Evolutionary conservation across 2,329 filamentous ascomycete genomes (phyloP), one percentile per base, ranked within the genome.

Genomic region (Apiospora phragmitis): DNA sequence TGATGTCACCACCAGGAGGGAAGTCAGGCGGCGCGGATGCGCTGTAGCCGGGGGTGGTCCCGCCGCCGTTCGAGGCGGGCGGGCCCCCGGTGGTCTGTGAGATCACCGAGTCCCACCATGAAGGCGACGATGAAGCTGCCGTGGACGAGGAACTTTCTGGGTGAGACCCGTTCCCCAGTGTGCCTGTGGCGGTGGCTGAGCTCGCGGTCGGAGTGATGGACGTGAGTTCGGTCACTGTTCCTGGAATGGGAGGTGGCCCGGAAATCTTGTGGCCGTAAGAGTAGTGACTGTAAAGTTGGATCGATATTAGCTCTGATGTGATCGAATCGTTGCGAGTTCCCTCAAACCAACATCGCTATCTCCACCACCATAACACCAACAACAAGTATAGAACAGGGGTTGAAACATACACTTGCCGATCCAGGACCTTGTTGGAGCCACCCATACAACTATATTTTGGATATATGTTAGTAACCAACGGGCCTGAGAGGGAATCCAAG

Each of bases 401-500:
- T 35, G 29, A 6, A 11, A 62, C 55, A 4, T n/a, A 62, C 55
- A 38, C 4, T 38, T 62, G 29, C 2, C 55, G 32, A 32, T 62
- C 38, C 18, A 62, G 1, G 55, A 62, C 18, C 18, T 38, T 62
- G 55, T 62, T 24, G 32, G 29, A 9, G 9, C 21, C 32, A 5
- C 32, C 32, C 18, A 62, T 7, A 12, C 55, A 62, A 62, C 55
- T 62, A 24, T 4, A 24, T 24, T 4, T 7, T 9, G 9, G 9
- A 2, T 62, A 1, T n/a, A 8, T 38, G 55, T 62, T 38, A 62
- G 55, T 16, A 2, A n/a, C 1, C 55, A n/a, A 14, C 0, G 2
- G 5, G 1, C 0, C 8, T 38, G 1, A 0, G 2, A 38, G 1
- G 1, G 18, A 6, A 5, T 14, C 12, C 8, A 38, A 4, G 18